Evolutionary conservation across 2,329 filamentous ascomycete species (phyloP).

Genomic region (Grosmannia huntii): DNA sequence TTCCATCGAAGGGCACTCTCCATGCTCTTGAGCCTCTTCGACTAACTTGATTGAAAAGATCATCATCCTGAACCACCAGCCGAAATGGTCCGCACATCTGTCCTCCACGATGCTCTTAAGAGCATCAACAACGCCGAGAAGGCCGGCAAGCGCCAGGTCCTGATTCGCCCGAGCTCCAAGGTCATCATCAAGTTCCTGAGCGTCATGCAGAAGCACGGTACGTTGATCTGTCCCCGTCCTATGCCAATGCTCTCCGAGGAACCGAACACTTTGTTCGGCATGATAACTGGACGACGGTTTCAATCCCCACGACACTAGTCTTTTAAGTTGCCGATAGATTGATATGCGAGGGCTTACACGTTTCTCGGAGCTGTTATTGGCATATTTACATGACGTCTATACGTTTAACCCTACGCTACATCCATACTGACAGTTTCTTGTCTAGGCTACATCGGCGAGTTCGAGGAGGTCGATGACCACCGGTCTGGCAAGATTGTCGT

Average conservation of each 20-base stretch:
- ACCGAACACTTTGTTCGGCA: slow-evolving; percentile 53
- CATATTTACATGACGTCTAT: slow-evolving; percentile 54
- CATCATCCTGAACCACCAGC: slow-evolving; percentile 62
- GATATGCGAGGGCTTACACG: slow-evolving; percentile 86
- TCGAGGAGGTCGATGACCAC: slow-evolving; percentile 99
- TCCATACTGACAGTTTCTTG: slow-evolving; percentile 18
- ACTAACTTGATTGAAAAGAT: slow-evolving; percentile 41
- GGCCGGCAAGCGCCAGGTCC: slow-evolving; percentile 96
- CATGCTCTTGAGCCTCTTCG: slow-evolving; percentile 48
- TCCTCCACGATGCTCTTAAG: slow-evolving; percentile 98
- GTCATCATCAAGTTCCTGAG: slow-evolving; percentile 99
- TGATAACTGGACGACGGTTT: slow-evolving; percentile 99
- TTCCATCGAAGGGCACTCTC: slow-evolving; percentile 49
- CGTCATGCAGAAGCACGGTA: slow-evolving; percentile 99
- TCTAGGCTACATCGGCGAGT: slow-evolving; percentile 95
- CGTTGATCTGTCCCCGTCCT: slow-evolving; percentile 27
- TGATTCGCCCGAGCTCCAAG: slow-evolving; percentile 97
- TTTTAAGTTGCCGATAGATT: slow-evolving; percentile 99
- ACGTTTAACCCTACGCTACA: slow-evolving; percentile 97
- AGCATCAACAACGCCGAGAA: slow-evolving; percentile 99
- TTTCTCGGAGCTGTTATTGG: slow-evolving; percentile 49
- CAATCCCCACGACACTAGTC: slow-evolving; percentile 80
- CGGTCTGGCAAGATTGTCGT: slow-evolving; percentile 99
- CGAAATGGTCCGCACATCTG: slow-evolving; percentile 98
- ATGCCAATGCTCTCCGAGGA: not conserved